Evolutionary conservation across 2,329 filamentous ascomycete species (phyloP), one percentile per base, ranked within the genome.

Genomic region (Xylaria multiplex): DNA sequence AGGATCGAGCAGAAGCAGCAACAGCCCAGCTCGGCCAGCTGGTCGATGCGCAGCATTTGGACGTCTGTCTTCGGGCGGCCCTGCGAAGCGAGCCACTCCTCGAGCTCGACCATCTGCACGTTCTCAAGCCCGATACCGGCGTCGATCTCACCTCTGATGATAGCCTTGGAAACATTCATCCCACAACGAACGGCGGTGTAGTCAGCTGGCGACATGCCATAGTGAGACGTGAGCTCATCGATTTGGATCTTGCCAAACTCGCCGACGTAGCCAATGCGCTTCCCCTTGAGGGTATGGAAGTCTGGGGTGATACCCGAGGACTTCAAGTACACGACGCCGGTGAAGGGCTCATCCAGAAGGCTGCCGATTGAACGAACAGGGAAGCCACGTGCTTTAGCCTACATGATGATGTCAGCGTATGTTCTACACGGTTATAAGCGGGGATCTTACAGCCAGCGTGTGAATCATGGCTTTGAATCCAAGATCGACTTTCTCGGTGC

Each of bases 381-480:
- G 76, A 92, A 93, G 80, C 85, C 82, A 67, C 91, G 90, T 45
- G 91, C 91, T 79, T 93, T 92, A 76, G 91, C 91, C 87, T 90
- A 67, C 1, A 50, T 13, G 14, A 42, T 1, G 14, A 49, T 42
- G 14, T 58, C 19, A 66, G 45, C 14, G 48, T 66, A 6, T 27
- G n/a, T 27, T 9, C 2, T 8, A 5, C 6, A 48, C 46, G 8
- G 22, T 30, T 8, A 14, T 11, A 32, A 40, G 19, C 1, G 13
- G 8, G 4, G 8, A 13, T 77, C 83, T 68, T 79, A 90, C 88
- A 62, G 90, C 91, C 66, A 93, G 85, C 8, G 91, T 93, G 75
- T 93, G 91, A 71, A 93, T 93, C 91, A 93, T 93, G 70, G 91
- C 91, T 79, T 93, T 93, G 85, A 92, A 93, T 50, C 91, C 91